Evolutionary conservation across 305 asterid genomes (phyloP).

Genomic region (Withania somnifera): DNA sequence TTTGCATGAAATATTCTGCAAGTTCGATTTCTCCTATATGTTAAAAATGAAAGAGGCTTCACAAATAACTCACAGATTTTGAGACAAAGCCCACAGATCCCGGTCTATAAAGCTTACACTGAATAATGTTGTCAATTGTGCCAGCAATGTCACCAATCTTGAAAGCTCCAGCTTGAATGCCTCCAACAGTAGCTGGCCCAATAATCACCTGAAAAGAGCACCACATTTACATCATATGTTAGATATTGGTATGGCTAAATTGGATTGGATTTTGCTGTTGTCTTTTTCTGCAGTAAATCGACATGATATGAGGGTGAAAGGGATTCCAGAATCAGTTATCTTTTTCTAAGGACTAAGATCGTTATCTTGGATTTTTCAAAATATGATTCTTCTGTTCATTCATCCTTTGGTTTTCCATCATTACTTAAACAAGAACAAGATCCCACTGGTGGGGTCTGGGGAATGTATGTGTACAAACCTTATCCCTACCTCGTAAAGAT

Average conservation of each 20-base stretch:
- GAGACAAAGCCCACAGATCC: constrained; percentile 95
- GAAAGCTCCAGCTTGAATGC: constrained; percentile 96
- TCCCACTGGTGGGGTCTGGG: too few species aligned
- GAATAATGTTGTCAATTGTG: constrained; percentile 80
- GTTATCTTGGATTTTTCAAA: too few species aligned
- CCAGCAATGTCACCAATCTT: constrained; percentile 98
- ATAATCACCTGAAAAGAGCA: constrained; percentile 59
- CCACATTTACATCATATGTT: background rate
- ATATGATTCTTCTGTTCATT: background rate
- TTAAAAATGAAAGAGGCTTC: background rate
- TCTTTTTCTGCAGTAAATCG: background rate
- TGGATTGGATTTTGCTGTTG: background rate
- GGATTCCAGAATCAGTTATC: background rate
- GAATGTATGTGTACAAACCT: too few species aligned
- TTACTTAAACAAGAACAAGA: background rate
- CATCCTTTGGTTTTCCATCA: background rate
- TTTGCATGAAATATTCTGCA: background rate
- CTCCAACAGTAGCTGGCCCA: constrained; percentile 98
- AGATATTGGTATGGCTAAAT: too few species aligned
- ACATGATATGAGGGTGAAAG: background rate
- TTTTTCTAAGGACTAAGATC: too few species aligned
- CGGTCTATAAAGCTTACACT: constrained; percentile 87
- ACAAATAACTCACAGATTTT: constrained; percentile 55
- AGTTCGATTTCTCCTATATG: background rate
- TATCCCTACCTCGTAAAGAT: background rate